Evolutionary conservation across 208 protist species (phyloP), one percentile per base, ranked within the genome.

Genomic region (Porcisia deanei): DNA sequence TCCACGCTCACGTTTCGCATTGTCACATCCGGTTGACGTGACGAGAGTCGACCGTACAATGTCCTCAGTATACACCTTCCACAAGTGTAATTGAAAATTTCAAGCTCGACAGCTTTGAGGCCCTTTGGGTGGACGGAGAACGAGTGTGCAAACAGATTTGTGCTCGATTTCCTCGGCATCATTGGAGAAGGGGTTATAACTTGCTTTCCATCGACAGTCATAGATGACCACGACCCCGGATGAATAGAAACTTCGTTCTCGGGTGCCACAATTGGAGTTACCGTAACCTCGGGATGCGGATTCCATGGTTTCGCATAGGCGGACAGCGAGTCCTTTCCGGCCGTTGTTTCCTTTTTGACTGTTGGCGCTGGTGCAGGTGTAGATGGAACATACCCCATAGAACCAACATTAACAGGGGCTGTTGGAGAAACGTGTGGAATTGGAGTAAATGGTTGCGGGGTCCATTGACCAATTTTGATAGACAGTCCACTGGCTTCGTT

Each of bases 71-170:
- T 72, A 71, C 89, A 94, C 30, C 85, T 54, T 47, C 45, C 83
- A 74, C 89, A 94, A 6, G 73, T 30, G 75, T 94, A 94, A 73
- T 87, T 87, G 80, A 82, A 89, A 14, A 94, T 22, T 39, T 94
- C 82, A 3, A 94, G 68, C 41, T 84, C 76, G 1, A 86, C 79
- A 55, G 20, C 75, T 45, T 79, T 84, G 53, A 87, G 66, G 5
- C 75, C 65, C 30, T 84, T 63, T 2, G 85, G 85, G 55, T 82
- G 59, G 41, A 88, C 30, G 12, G 72, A 79, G 65, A 86, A 77
- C 3, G 85, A 89, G 71, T 94, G 89, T 3, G 84, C 77, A 79
- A 90, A 94, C 10, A 83, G 57, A 54, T 82, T 91, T 70, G 52
- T 82, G 61, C 64, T 79, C 0, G 70, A 72, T 37, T 88, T 83